Base-by-base conservation (phyloP, 208 protist species). In the Trichomonas tenax region DNA sequence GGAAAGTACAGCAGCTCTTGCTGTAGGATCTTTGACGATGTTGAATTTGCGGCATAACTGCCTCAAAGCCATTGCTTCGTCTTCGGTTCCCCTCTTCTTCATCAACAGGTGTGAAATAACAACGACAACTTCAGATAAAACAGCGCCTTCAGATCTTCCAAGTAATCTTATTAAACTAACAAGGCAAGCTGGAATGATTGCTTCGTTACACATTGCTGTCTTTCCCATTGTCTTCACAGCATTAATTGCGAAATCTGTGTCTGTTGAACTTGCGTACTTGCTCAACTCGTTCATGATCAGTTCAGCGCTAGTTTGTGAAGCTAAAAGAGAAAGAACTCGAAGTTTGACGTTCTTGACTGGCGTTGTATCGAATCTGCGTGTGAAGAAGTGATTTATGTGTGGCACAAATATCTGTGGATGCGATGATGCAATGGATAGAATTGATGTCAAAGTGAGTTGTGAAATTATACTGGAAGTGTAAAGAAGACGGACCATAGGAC, bases 171-270 rank as follows among this genome's bases (percentile, higher is more conserved):
- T 34, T 41, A 93, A 41, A 17, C 40, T 49, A 38, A 17, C 44
- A 11, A 93, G 21, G 15, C 86, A 93, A 58, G 41, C 40, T 58
- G 86, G 86, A 51, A 93, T 93, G 36, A 93, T 93, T 10, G 36
- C 11, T 34, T 34, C n/a, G 45, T 51, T 93, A 41, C 44, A 48
- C 44, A 93, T 48, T 15, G 86, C 41, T 9, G 86, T 93, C n/a
- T 93, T 93, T 11, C 86, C 86, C 86, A 93, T 93, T 38, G 86
- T 93, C 51, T 51, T 48, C 4, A 93, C 86, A 34, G 86, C 86
- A n/a, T 41, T 93, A 15, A 44, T 41, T 58, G 86, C 86, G 36
- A 93, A 93, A 31, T 93, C 86, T 11, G 45, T 93, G 46, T 93
- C 86, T 58, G 40, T 23, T 34, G 40, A 48, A 0, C 44, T 31